phyloP scores from a whole-genome alignment of 1,284 basidiomycete genomes.

The Microbotryum violaceum region DNA sequence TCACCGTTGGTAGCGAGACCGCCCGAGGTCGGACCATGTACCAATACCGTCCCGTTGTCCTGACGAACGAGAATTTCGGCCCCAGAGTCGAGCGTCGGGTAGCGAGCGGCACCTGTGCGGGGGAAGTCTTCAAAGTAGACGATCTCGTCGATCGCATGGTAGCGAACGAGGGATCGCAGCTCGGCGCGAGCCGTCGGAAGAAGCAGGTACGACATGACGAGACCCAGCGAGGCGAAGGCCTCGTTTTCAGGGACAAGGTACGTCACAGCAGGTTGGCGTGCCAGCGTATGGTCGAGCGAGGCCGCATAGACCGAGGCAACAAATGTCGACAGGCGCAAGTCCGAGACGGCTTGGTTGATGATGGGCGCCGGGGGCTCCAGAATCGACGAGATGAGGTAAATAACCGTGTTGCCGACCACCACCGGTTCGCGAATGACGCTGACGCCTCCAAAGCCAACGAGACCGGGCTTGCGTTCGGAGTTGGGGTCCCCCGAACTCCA shows the following conservation, averaged over 20 bases:
- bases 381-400: constrained; percentile 83
- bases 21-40: constrained; percentile 44
- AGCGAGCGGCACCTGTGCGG: constrained; percentile 31
- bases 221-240: constrained; percentile 79
- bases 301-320: constrained; percentile 82
- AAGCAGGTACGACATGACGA: constrained; percentile 81
- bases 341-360: constrained; percentile 71
- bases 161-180: constrained; percentile 70
- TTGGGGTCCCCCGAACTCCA: constrained; percentile 42
- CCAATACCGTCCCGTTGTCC: constrained; percentile 20
- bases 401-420: constrained; percentile 63
- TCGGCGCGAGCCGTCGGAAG: constrained; percentile 61
- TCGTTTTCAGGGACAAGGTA: constrained; percentile 80
- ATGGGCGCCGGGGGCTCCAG: constrained; percentile 73
- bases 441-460: constrained; percentile 76
- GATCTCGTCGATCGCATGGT: constrained; percentile 72
- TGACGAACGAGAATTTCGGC: constrained; percentile 40
- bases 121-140: constrained; percentile 62
- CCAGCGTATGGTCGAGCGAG: constrained; percentile 57
- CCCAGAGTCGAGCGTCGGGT: constrained; percentile 42
- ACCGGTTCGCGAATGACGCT: constrained; percentile 70
- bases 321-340: constrained; percentile 77
- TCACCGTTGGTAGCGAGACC: constrained; percentile 49
- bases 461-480: constrained; percentile 34
- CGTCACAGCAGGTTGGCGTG: constrained; percentile 58